Base-by-base conservation (phyloP, 2,329 filamentous ascomycete species). In the Aspergillus niger region DNA sequence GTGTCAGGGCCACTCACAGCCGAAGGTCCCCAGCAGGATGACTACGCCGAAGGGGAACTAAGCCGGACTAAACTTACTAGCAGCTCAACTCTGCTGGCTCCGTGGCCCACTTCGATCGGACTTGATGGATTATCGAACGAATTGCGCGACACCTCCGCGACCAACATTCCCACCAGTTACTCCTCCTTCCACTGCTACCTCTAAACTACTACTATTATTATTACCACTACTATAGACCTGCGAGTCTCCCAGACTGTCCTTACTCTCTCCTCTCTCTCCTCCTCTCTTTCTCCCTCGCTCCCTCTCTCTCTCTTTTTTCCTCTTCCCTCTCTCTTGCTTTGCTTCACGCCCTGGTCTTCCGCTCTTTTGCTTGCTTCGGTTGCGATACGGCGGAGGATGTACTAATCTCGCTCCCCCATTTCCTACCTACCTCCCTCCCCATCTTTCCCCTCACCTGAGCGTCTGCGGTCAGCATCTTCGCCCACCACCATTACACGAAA, bases 71-170 rank as follows among this genome's bases (percentile, higher is more conserved):
- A 50, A 8, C n/a, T n/a, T n/a, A 50, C 47, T 50, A 50, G 47
- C 53, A 44, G 24, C 28, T 50, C 26, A 47, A 55, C 38, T 53
- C 26, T 38, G 47, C 48, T 58, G 32, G 48, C 52, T 58, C 63
- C 59, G 58, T 30, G 53, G 56, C 60, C 62, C 55, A 54, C 62
- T 64, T 62, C 65, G 65, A 64, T 67, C 63, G 60, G 62, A 55
- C 24, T 61, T 58, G 50, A 60, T 66, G 63, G 64, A 65, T 56
- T 64, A 67, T 63, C 63, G 58, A 58, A 61, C 59, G 53, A 57
- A 64, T 63, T 62, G 65, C 65, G 62, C 65, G 47, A 65, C 64
- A 43, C 50, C 55, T 47, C 48, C 51, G 43, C 38, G 30, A 26
- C 32, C 57, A 47, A 43, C 43, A 52, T 54, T 49, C 58, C 55